phyloP scores from a whole-genome alignment of 345 rosid genomes.

The Eucalyptus cloeziana region DNA sequence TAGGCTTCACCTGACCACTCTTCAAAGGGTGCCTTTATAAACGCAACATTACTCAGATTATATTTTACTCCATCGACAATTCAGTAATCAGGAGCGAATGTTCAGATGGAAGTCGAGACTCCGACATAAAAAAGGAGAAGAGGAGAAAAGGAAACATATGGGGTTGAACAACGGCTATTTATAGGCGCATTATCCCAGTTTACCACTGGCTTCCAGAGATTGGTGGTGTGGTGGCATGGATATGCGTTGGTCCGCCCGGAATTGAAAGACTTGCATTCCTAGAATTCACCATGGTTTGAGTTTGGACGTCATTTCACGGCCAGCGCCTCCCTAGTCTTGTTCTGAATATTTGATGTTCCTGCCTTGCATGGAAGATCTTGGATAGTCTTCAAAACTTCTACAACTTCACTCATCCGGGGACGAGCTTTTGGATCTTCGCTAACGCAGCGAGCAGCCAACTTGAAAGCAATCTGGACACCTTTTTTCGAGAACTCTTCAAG shows the following conservation, averaged over 20 bases:
- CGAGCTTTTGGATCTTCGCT: fast-evolving
- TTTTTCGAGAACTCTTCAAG: fast-evolving
- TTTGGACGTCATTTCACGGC: too few species aligned
- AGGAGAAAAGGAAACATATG: not conserved
- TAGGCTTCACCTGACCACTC: not conserved
- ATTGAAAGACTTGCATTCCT: too few species aligned
- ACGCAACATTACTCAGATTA: not conserved
- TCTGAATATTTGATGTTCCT: too few species aligned
- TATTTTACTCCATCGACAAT: not conserved
- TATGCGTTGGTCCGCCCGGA: too few species aligned
- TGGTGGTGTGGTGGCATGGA: too few species aligned
- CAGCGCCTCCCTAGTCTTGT: fast-evolving
- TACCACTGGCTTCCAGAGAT: not conserved
- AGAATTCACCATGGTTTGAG: too few species aligned
- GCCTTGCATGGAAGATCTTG: too few species aligned
- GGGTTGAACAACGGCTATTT: not conserved
- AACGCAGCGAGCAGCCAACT: too few species aligned
- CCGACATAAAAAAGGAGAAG: not conserved
- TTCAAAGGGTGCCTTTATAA: not conserved
- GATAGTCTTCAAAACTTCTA: too few species aligned
- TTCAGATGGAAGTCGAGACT: not conserved
- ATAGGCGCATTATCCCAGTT: fast-evolving
- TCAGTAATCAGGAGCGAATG: not conserved
- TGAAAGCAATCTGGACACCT: too few species aligned
- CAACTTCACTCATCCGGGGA: too few species aligned